Evolutionary conservation across 148 eudicot genomes (phyloP), one percentile per base, ranked within the genome.

Genomic region (Amaranthus palmeri): DNA sequence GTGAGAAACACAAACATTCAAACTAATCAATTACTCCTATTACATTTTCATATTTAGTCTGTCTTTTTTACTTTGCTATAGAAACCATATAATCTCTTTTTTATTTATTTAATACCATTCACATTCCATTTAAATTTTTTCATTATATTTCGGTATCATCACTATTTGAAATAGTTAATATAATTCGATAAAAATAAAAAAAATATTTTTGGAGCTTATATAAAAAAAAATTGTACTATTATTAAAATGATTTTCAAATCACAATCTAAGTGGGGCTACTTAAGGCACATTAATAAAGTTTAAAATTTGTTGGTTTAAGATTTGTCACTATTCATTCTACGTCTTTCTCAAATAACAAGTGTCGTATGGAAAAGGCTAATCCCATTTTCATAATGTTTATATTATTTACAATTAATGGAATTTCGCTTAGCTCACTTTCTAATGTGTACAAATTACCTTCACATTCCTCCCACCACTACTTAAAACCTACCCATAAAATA

Each of bases 1-100:
- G 98, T 93, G 65, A 85, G 95, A 42, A 25, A 25, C 36, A 25
- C 36, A 25, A 25, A 25, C 36, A 25, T 25, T 25, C 36, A 25
- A 25, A 25, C 36, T 25, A 25, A 25, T 25, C 36, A 25, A 25
- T 25, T 25, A 25, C 2, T 25, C 36, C 1, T 25, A 0, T 0
- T 25, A 25, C 36, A 25, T 25, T 25, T 25, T 25, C 36, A 25
- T 25, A 0, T 25, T 25, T 25, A 25, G 36, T 25, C 36, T 2
- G 36, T 25, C 36, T 25, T 25, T 25, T 25, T 25, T 25, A 0
- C 36, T 25, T 25, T 25, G 36, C 36, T 25, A 25, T 25, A 25
- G 2, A 25, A 25, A 25, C 1, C 36, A 25, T 25, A 25, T 25
- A 25, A 25, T 25, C 36, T 25, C 36, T 25, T 25, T 25, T 25